Percentiles rank a stretch among this genome's conserved stretches.
Evolutionary conservation across 2,329 filamentous ascomycete genomes (phyloP).

Genomic region (Diaporthe sp.): DNA sequence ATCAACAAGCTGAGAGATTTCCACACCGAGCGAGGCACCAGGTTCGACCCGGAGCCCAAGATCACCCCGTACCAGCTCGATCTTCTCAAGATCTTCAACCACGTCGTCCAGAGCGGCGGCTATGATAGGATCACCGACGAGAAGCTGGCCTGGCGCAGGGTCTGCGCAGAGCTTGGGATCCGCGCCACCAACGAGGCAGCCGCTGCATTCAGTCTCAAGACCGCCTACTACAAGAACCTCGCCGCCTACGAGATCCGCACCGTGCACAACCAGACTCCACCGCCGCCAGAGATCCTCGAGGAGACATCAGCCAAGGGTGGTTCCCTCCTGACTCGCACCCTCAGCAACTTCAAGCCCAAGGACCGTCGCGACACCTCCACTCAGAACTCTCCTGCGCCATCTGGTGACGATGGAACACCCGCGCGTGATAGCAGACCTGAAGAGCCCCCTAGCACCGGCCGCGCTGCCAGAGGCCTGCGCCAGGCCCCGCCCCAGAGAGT

Average conservation of each 20-base stretch:
- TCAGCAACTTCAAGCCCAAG: constrained; percentile 77
- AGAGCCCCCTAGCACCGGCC: constrained; percentile 65
- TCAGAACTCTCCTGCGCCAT: constrained; percentile 69
- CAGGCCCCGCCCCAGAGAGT: constrained; percentile 89
- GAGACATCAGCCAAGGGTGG: constrained; percentile 89
- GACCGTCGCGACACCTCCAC: constrained; percentile 65
- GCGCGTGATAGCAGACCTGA: constrained; percentile 65
- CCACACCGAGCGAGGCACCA: constrained; percentile 83
- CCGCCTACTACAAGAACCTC: constrained; percentile 90
- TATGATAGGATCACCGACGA: constrained; percentile 88
- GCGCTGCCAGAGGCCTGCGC: constrained; percentile 76
- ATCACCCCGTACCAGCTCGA: constrained; percentile 83
- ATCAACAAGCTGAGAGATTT: constrained; percentile 80
- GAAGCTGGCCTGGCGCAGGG: constrained; percentile 87
- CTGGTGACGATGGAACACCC: constrained; percentile 72
- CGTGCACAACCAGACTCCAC: constrained; percentile 83
- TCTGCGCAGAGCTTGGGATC: constrained; percentile 83
- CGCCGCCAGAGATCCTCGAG: constrained; percentile 89
- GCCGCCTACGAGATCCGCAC: constrained; percentile 88
- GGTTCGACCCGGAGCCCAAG: constrained; percentile 84
- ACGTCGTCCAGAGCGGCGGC: constrained; percentile 82
- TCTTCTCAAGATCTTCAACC: constrained; percentile 82
- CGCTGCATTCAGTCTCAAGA: constrained; percentile 89
- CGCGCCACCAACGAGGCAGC: constrained; percentile 82
- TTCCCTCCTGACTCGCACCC: constrained; percentile 80